These are phyloP conservation scores for Leptosphaerulina australis DNA, from an alignment of 2,329 filamentous ascomycete species.

Conservation along the genomic window DNA sequence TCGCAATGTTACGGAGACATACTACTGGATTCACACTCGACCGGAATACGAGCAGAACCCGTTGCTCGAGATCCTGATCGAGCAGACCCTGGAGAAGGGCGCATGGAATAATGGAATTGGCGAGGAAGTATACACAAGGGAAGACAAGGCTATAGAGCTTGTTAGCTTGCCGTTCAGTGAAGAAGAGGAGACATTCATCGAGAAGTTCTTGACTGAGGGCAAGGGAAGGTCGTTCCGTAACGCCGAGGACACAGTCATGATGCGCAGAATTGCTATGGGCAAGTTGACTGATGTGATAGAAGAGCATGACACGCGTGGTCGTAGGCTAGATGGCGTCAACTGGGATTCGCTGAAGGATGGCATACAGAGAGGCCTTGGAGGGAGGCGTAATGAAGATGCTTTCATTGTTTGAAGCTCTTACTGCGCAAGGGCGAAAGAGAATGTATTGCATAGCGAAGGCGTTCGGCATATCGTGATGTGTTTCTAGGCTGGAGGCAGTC, in stretches of 20 bases:
- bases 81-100: conserved; percentile 35
- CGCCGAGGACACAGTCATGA: conserved; percentile 74
- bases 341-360: conserved; percentile 56
- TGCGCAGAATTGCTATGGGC: conserved; percentile 73
- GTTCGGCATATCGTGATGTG: not conserved
- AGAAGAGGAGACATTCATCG: conserved; percentile 76
- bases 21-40: conserved; percentile 72
- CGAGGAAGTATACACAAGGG: conserved; percentile 42
- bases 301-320: conserved; percentile 44
- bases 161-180: conserved; percentile 73
- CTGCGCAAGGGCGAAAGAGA: not conserved
- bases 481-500: no score
- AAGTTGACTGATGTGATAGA: conserved; percentile 56
- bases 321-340: conserved; percentile 57
- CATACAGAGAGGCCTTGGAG: conserved; percentile 44
- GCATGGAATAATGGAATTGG: conserved; percentile 17
- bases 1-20: conserved; percentile 72
- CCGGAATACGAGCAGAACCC: conserved; percentile 65
- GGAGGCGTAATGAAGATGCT: conserved; percentile 36
- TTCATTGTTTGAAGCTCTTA: conserved; percentile 20
- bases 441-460: conserved; percentile 19
- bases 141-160: conserved; percentile 69
- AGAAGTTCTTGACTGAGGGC: conserved; percentile 68
- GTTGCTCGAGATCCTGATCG: conserved; percentile 71
- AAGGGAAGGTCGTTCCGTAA: conserved; percentile 68